phyloP scores from a whole-genome alignment of 495 filamentous ascomycete species.

The Penicillium alfredii region DNA sequence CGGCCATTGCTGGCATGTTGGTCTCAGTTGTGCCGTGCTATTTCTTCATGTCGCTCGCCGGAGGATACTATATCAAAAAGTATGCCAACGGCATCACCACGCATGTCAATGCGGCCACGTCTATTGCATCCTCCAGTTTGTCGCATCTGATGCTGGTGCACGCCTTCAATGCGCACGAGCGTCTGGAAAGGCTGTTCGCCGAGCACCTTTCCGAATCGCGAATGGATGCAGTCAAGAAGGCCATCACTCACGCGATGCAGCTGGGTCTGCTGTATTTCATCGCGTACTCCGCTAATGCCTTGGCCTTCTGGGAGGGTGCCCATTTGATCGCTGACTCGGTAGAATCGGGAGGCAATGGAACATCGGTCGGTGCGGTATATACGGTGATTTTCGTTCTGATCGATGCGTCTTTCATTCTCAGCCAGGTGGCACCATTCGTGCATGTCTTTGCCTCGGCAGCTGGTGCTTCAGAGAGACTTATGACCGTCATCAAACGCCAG shows the following conservation, averaged over 20 bases:
- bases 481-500: constrained; percentile 44
- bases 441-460: constrained; percentile 55
- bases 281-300: constrained; percentile 54
- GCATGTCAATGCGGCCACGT: constrained; percentile 39
- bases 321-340: constrained; percentile 47
- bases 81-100: constrained; percentile 46
- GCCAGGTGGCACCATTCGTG: constrained; percentile 57
- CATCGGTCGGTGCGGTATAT: constrained; percentile 53
- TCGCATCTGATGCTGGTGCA: constrained; percentile 43
- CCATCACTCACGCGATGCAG: constrained; percentile 48
- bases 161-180: constrained; percentile 37
- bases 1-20: constrained; percentile 33
- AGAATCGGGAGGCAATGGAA: constrained; percentile 24
- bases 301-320: constrained; percentile 63
- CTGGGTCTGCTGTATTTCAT: constrained; percentile 59
- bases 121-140: constrained; percentile 42
- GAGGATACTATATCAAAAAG: constrained; percentile 53
- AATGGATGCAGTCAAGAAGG: constrained; percentile 53
- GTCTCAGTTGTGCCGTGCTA: constrained; percentile 62
- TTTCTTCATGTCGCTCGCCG: constrained; percentile 54
- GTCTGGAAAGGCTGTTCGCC: constrained; percentile 47
- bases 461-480: constrained; percentile 46
- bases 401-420: constrained; percentile 56
- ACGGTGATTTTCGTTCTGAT: constrained; percentile 60
- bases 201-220: constrained; percentile 37